phyloP scores from a whole-genome alignment of 805 yeast genomes.

The Teunomyces panamensis region DNA sequence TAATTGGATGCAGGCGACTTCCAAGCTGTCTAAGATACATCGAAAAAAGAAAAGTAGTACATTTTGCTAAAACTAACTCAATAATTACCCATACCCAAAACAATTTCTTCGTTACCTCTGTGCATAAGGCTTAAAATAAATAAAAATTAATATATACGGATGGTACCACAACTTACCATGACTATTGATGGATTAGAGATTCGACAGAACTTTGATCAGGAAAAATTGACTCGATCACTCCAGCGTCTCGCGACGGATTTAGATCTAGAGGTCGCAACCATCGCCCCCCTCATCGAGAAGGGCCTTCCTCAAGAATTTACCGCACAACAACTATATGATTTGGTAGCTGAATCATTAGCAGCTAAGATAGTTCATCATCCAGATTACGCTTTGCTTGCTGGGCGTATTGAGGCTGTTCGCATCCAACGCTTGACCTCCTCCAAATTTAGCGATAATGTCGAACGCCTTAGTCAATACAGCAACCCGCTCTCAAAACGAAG shows the following conservation, averaged over 20 bases:
- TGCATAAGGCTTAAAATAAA: too few species aligned
- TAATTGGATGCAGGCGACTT: neutral
- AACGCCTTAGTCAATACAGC: conserved; percentile 12
- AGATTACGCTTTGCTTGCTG: conserved; percentile 34
- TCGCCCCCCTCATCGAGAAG: conserved; percentile 7
- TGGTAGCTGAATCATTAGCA: conserved; percentile 34
- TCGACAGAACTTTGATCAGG: neutral
- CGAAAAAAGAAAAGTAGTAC: too few species aligned
- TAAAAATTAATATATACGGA: neutral
- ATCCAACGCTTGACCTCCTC: conserved; percentile 18
- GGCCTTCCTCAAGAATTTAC: conserved; percentile 12
- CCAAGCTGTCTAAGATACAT: neutral
- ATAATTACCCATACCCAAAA: too few species aligned
- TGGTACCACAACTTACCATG: neutral
- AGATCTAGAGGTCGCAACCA: conserved; percentile 4
- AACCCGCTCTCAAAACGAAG: conserved; percentile 7
- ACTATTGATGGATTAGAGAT: neutral
- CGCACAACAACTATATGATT: conserved; percentile 22
- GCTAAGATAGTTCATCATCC: conserved; percentile 33
- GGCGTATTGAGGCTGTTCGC: conserved; percentile 32
- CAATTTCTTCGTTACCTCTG: too few species aligned
- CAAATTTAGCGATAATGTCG: conserved; percentile 26
- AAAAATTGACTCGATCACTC: conserved; percentile 6
- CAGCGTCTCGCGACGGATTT: conserved; percentile 6
- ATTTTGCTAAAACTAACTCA: too few species aligned